Percentiles rank a stretch among this genome's conserved stretches.
Conservation (phyloP, 768 basidiomycete species). For the Neoboletus brunneissimus region DNA sequence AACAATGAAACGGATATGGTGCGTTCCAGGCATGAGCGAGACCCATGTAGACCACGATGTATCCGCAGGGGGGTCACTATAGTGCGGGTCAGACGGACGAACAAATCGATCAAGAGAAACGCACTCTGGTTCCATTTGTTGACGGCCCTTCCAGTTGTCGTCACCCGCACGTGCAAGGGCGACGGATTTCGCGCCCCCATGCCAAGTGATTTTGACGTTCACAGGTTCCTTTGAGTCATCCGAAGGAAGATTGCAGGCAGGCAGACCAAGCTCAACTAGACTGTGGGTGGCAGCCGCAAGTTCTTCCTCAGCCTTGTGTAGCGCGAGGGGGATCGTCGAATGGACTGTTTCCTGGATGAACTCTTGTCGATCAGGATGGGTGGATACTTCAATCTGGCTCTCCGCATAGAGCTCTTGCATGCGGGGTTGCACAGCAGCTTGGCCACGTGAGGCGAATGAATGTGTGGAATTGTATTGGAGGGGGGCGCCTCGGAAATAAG, state of each 20-base stretch:
- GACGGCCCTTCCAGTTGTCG: slow-evolving; percentile 71
- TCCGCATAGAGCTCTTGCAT: slow-evolving; percentile 47
- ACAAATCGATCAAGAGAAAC: slow-evolving; percentile 27
- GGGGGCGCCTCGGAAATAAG: slow-evolving; percentile 35
- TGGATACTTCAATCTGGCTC: slow-evolving; percentile 32
- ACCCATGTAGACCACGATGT: slow-evolving; percentile 40
- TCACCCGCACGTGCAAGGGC: slow-evolving; percentile 71
- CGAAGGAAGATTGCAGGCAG: slow-evolving; percentile 17
- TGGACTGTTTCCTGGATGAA: slow-evolving; percentile 59
- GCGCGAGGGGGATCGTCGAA: slow-evolving; percentile 59
- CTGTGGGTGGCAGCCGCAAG: slow-evolving; percentile 14
- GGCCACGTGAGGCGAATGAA: slow-evolving; percentile 38
- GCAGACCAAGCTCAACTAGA: slow-evolving; percentile 21
- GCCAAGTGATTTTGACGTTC: slow-evolving; percentile 60
- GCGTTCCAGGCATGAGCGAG: slow-evolving; percentile 79
- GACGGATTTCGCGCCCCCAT: slow-evolving; percentile 60
- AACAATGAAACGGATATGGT: slow-evolving; percentile 93
- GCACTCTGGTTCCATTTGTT: slow-evolving; percentile 62
- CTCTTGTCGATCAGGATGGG: slow-evolving; percentile 29
- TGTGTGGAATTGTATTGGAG: slow-evolving; percentile 44
- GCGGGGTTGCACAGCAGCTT: slow-evolving; percentile 35
- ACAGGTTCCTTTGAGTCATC: slow-evolving; percentile 33
- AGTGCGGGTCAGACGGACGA: slow-evolving; percentile 15
- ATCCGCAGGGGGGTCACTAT: slow-evolving; percentile 33
- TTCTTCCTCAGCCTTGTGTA: slow-evolving; percentile 38